Evolutionary conservation across 164 flowering plant species (phyloP), one percentile per base, ranked within the genome.

Genomic region (Piper betle): DNA sequence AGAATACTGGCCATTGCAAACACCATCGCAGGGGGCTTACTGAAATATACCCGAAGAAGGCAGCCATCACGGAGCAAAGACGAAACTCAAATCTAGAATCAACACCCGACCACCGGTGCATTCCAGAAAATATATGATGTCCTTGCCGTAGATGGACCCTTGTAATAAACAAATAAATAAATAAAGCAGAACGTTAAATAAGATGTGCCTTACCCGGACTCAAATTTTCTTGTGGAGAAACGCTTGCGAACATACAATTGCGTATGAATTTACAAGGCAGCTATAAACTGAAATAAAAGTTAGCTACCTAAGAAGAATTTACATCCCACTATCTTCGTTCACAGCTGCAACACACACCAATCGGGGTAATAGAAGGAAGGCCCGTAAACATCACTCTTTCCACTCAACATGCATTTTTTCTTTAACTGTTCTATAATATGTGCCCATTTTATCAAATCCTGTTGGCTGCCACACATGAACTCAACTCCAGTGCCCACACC

Each of bases 231-330:
- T 9, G 25, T 6, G 38, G 58, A 55, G 38, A 55, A 25, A 38
- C 58, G 39, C 12, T 15, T 60, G 60, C 66, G 60, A 53, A 64
- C 61, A 64, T 56, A 55, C 67, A 64, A 52, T 64, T 66, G 55
- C 58, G 54, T 42, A 58, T 60, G 69, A 66, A 74, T 79, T 73
- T 83, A 79, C 82, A 83, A 65, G 73, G 82, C 69, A 74, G 77
- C 81, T 67, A 69, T 72, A n/a, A n/a, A 63, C 68, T 67, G 38
- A 64, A 25, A 67, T 71, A 39, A 66, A 69, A 76, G 73, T 74
- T 70, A 65, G 77, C 77, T 66, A 69, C 83, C 78, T 77, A 75
- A 74, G 66, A 78, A 62, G 78, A 80, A 83, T 83, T 73, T 80
- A 85, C 91, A 85, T 70, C n/a, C n/a, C n/a, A n/a, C n/a, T 66